Percentiles rank a stretch among this genome's conserved stretches.
Evolutionary conservation across 768 basidiomycete species (phyloP).

Genomic region (Suillus alpinus): DNA sequence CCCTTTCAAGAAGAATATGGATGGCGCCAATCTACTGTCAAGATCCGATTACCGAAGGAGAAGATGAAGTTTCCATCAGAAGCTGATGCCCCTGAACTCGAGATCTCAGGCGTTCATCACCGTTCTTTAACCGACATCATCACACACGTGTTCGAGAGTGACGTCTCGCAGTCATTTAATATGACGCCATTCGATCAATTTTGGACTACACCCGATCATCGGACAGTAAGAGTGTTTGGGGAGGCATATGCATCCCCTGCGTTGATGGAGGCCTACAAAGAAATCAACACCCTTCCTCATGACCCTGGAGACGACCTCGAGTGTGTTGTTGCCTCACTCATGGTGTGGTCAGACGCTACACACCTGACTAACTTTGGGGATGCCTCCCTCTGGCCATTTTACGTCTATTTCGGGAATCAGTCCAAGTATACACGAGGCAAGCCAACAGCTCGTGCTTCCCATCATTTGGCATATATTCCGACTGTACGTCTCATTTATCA

Average conservation of each 20-base stretch:
- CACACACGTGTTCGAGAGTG: background rate
- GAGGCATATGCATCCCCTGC: slow-evolving; percentile 5
- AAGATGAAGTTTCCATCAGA: slow-evolving; percentile 8
- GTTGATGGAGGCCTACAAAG: background rate
- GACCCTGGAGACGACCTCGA: slow-evolving; percentile 11
- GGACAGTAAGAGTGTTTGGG: background rate
- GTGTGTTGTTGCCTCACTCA: slow-evolving; percentile 6
- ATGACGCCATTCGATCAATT: slow-evolving; percentile 3
- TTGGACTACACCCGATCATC: background rate
- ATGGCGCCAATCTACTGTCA: slow-evolving; percentile 22
- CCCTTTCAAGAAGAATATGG: slow-evolving; percentile 10
- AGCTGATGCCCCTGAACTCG: background rate
- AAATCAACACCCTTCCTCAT: slow-evolving; percentile 4
- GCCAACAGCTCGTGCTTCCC: slow-evolving; percentile 19
- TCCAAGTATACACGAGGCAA: slow-evolving; percentile 5
- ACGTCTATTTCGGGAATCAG: slow-evolving; percentile 27
- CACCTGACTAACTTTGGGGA: background rate
- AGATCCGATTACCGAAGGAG: background rate
- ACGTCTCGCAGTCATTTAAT: background rate
- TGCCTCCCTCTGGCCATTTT: background rate
- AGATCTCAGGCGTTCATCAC: background rate
- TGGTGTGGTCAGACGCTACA: slow-evolving; percentile 6
- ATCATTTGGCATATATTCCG: slow-evolving; percentile 32
- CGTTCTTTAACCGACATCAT: slow-evolving; percentile 6
- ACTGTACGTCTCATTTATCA: slow-evolving; percentile 23